Conservation (phyloP, 2,329 filamentous ascomycete genomes). For the Xylaria hypoxylon region DNA sequence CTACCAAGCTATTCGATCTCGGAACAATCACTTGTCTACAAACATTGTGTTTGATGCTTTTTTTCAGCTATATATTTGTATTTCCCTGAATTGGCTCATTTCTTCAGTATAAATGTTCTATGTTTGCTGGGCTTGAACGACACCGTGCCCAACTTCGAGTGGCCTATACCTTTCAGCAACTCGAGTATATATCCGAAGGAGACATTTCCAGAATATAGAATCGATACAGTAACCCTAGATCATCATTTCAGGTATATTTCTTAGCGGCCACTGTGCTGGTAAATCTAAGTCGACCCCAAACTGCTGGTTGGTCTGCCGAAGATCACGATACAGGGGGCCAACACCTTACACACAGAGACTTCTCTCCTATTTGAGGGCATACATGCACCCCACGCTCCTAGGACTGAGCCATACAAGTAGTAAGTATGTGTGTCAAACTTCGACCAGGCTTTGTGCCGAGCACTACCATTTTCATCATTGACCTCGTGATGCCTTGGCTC, state of each 20-base stretch:
- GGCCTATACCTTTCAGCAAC: background rate
- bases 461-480: background rate
- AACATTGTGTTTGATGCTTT: background rate
- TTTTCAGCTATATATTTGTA: background rate
- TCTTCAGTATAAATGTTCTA: background rate
- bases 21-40: constrained; percentile 20
- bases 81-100: background rate
- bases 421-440: background rate
- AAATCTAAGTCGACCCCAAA: constrained; percentile 12
- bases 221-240: background rate
- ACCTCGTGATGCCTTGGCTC: background rate
- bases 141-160: background rate
- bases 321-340: background rate
- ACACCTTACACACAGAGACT: background rate
- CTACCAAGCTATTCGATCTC: background rate
- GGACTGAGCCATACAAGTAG: background rate
- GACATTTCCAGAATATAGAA: background rate
- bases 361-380: background rate
- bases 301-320: background rate
- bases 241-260: background rate
- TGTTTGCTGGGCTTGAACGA: background rate
- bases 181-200: background rate
- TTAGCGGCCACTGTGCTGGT: background rate
- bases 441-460: background rate
- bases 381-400: background rate